A percentile compares a stretch with the other conserved stretches of the same genome.
These are phyloP conservation scores for Amniculicola lignicola DNA, from an alignment of 495 filamentous ascomycete genomes.

Conservation along the genomic window DNA sequence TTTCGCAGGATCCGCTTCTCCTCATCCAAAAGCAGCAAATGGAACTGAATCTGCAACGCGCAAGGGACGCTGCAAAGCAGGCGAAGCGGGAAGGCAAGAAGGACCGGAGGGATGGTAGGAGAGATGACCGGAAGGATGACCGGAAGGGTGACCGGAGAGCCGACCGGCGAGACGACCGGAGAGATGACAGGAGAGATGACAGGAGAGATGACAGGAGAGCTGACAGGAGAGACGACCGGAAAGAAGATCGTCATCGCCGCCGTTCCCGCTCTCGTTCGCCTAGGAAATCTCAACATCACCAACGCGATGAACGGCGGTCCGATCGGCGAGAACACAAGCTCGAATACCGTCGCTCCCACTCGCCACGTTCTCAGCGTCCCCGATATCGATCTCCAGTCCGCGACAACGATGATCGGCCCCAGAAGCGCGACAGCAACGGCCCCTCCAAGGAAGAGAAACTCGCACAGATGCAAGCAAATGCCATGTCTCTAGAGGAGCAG, in stretches of 20 bases:
- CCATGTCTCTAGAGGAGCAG: slow-evolving; percentile 70
- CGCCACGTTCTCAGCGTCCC: slow-evolving; percentile 9
- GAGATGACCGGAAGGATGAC: too few relatives aligned
- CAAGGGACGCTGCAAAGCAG: slow-evolving; percentile 56
- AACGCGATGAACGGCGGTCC: too few relatives aligned
- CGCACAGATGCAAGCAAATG: slow-evolving; percentile 83
- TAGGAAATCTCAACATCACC: too few relatives aligned
- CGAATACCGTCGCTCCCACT: slow-evolving; percentile 17
- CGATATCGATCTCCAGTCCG: too few relatives aligned
- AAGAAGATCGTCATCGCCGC: background rate
- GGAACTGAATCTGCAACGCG: slow-evolving; percentile 75
- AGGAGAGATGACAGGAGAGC: too few relatives aligned
- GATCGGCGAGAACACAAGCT: too few relatives aligned
- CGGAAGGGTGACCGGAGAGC: too few relatives aligned
- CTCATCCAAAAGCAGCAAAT: slow-evolving; percentile 92
- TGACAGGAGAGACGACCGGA: background rate
- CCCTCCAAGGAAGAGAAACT: slow-evolving; percentile 63
- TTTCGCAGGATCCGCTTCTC: slow-evolving; percentile 83
- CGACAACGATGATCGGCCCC: slow-evolving; percentile 6
- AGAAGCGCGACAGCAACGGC: slow-evolving; percentile 42
- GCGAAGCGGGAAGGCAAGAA: slow-evolving; percentile 45
- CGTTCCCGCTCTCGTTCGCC: background rate
- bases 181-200: too few relatives aligned
- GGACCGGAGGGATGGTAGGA: too few relatives aligned
- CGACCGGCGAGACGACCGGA: too few relatives aligned